Base-by-base conservation (phyloP, 140 eudicot genomes). In the Bidens hawaiensis region DNA sequence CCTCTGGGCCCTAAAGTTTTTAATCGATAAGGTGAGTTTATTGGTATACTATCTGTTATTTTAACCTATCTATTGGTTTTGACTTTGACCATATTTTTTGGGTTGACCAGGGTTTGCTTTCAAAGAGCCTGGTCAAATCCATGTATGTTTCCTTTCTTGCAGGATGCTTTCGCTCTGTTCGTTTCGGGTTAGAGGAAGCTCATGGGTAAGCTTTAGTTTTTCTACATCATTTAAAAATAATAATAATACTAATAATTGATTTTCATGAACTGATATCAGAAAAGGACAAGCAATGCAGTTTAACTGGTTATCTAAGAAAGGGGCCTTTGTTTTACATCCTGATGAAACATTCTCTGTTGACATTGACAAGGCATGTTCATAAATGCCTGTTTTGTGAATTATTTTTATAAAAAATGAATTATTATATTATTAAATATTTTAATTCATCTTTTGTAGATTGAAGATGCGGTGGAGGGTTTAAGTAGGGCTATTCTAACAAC, bases 201-300 rank as follows among this genome's bases (percentile, higher is more conserved):
- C 97, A 90, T 36, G 97, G 97, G 97, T 90, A 82, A 80, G 68
- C 22, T 50, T 6, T 54, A 23, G 14, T 27, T 34, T 26, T 5
- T 33, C 5, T 65, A 73, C 9, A 54, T 25, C 46, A 15, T 36
- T 12, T 4, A 43, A n/a, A n/a, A n/a, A n/a, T n/a, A n/a, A n/a
- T 18, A 45, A 10, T 46, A 14, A 46, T 23, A 54, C 49, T 18
- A 50, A 14, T 51, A 16, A 31, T 18, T 60, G 4, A 6, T 31
- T 4, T 57, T 73, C 18, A 26, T 31, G 63, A 49, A 22, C 19
- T 18, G 21, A 51, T 33, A 56, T 56, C 81, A 90, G 97, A 61
- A 90, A 90, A 78, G 97, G 97, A 60, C 96, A 87, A 48, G 96
- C 97, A 19, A 74, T 90, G 74, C 97, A 90, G 84, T 90, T 90